Conservation (phyloP, 2,329 filamentous ascomycete species). For the Exserohilum rostratum region DNA sequence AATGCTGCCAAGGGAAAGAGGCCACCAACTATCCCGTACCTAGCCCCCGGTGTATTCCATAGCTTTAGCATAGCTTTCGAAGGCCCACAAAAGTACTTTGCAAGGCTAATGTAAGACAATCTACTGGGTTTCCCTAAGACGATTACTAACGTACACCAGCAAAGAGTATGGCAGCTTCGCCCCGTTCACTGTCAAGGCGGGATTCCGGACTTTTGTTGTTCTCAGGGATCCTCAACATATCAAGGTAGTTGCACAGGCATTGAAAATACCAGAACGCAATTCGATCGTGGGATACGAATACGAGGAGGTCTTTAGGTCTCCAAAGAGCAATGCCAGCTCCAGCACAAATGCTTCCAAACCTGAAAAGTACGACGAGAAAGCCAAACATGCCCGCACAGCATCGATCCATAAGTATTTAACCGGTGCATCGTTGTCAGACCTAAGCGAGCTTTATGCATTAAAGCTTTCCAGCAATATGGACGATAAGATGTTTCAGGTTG, state of each 20-base stretch:
- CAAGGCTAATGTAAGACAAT: constrained; percentile 27
- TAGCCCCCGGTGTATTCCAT: constrained; percentile 31
- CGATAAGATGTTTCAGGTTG: constrained; percentile 39
- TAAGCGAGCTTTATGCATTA: constrained; percentile 26
- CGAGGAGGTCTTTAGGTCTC: neutral
- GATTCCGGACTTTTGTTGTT: constrained; percentile 24
- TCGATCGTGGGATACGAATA: neutral
- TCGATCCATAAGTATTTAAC: constrained; percentile 23
- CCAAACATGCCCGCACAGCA: constrained; percentile 10
- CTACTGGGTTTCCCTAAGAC: neutral
- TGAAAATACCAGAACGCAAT: neutral
- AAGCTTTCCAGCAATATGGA: constrained; percentile 31
- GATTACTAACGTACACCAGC: constrained; percentile 19
- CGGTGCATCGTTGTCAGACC: constrained; percentile 14
- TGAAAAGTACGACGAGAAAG: neutral
- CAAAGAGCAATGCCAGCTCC: neutral
- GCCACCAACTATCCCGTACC: constrained; percentile 34
- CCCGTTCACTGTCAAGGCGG: constrained; percentile 33
- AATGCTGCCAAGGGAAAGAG: constrained; percentile 15
- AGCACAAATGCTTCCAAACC: neutral
- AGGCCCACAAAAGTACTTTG: constrained; percentile 32
- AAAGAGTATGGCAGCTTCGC: constrained; percentile 30
- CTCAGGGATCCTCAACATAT: constrained; percentile 32
- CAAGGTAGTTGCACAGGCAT: constrained; percentile 19
- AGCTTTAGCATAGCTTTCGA: constrained; percentile 22